These are phyloP conservation scores for Yamadazyma diddensiae DNA, from an alignment of 1,139 yeast genomes.

Conservation along the genomic window DNA sequence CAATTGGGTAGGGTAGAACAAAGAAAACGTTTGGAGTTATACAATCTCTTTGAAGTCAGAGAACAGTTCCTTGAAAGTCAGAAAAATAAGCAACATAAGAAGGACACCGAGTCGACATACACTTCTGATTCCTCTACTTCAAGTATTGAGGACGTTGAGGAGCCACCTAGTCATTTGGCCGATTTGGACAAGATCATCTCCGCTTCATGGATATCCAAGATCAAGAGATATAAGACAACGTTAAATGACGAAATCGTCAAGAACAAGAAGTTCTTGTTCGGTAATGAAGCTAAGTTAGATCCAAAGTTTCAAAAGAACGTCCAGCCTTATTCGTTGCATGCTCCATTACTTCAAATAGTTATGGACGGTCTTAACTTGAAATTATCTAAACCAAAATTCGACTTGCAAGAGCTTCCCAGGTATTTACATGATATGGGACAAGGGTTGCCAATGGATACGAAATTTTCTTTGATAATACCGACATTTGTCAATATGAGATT, in stretches of 20 bases:
- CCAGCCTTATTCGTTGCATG: constrained; percentile 54
- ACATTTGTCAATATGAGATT: constrained; percentile 46
- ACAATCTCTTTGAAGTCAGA: constrained; percentile 46
- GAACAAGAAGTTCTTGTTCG: constrained; percentile 52
- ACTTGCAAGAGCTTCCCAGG: constrained; percentile 49
- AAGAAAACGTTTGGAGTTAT: constrained; percentile 57
- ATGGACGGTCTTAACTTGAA: constrained; percentile 57
- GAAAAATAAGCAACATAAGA: neutral
- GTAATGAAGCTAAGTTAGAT: constrained; percentile 43
- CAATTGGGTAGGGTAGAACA: constrained; percentile 78
- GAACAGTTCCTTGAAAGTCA: constrained; percentile 4
- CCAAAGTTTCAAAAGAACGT: constrained; percentile 49
- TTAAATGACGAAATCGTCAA: constrained; percentile 46
- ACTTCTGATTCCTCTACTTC: neutral
- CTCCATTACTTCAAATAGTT: constrained; percentile 62
- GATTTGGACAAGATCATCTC: constrained; percentile 21
- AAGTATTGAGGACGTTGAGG: constrained; percentile 3
- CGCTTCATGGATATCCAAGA: constrained; percentile 48
- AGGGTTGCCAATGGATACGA: constrained; percentile 71
- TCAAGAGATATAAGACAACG: constrained; percentile 41
- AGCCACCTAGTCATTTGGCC: constrained; percentile 11
- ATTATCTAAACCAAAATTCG: constrained; percentile 55
- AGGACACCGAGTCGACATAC: neutral
- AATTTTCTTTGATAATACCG: constrained; percentile 70
- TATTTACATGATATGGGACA: constrained; percentile 75